Base-by-base conservation (phyloP, 2,329 filamentous ascomycete species). In the Aspergillus bombycis region DNA sequence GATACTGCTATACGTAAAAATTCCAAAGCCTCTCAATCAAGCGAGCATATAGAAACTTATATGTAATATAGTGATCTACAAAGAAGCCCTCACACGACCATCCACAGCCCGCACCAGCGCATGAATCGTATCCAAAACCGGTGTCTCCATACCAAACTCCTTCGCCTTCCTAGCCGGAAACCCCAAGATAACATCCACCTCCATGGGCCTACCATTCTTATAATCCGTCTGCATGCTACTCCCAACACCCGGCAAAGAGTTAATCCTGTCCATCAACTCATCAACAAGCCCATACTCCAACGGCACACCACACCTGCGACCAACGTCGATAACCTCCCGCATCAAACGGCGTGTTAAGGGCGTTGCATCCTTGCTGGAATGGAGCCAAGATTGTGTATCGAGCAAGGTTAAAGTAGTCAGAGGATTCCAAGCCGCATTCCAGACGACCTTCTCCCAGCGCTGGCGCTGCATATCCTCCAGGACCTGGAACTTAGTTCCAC, bases 111-210 rank as follows among this genome's bases (percentile, higher is more conserved):
- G 59, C 26, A 76, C 52, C 52, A 76, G 58, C 8, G 77, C 73
- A 65, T 79, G 78, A 10, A 82, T 66, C 23, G 77, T 75, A 65
- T 78, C 79, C 66, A 82, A 63, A 21, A 72, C 75, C 1, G 80
- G 80, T 2, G 77, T 77, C n/a, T 72, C 64, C 26, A 82, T 73
- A 0, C 75, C 75, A 16, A 79, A 67, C 59, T 81, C 78, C 53
- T 69, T 73, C 1, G 78, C 77, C 66, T 77, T 81, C 58, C 67
- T 69, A 62, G 79, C 75, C 5, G 79, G 78, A 52, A 74, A 78
- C 0, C 81, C 81, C 28, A 83, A 63, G 30, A 83, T 83, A 1
- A 82, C 79, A 59, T 83, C 80, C n/a, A 82, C 74, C 67, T 83
- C 81, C 75, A 83, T 74, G 2, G 77, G 75, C 32, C 79, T 69